Base-by-base conservation (phyloP, 2,329 filamentous ascomycete genomes). In the Macrophomina tecta region DNA sequence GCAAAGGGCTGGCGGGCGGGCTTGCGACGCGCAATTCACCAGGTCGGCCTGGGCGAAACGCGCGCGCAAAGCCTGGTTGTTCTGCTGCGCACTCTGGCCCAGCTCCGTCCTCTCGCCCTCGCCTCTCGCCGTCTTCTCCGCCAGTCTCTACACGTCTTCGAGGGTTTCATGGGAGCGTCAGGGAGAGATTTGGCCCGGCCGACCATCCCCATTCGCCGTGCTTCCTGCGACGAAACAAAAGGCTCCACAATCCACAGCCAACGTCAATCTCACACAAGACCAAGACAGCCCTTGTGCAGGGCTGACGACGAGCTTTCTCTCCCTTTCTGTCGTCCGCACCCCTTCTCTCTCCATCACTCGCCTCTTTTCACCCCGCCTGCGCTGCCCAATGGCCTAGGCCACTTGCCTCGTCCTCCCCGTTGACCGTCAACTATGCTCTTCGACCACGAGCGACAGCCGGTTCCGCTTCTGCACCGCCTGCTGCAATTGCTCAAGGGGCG, bases 221-320 rank as follows among this genome's bases (percentile, higher is more conserved):
- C 56, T 60, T 30, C 55, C 40, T 32, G 56, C 56, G 28, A 48
- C 56, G 56, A 61, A 61, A 61, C 56, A 61, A 53, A 61, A 42
- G 56, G 55, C 55, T 60, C 56, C 42, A 48, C 58, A 62, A 36
- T 28, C 14, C 32, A 18, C 18, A 32, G 7, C 40, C 58, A 23
- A 48, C 58, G 42, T 62, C 58, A 48, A 62, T 48, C 56, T 36
- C 30, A 23, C 30, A 36, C 16, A 32, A 45, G 16, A 5, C 34
- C 9, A 38, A 34, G 23, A 14, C 6, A 9, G 34, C 52, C 52
- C 36, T 38, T 9, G 48, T 30, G 52, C 52, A 38, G 52, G 52
- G 52, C 52, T 55, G 52, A 38, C 52, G 32, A n/a, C 49, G 6
- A 14, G 1, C 2, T 14, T n/a, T 32, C n/a, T 38, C 14, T 18